A percentile compares a stretch with the other conserved stretches of the same genome.
phyloP scores from a whole-genome alignment of 805 yeast genomes.

The Alloascoidea hylecoeti region DNA sequence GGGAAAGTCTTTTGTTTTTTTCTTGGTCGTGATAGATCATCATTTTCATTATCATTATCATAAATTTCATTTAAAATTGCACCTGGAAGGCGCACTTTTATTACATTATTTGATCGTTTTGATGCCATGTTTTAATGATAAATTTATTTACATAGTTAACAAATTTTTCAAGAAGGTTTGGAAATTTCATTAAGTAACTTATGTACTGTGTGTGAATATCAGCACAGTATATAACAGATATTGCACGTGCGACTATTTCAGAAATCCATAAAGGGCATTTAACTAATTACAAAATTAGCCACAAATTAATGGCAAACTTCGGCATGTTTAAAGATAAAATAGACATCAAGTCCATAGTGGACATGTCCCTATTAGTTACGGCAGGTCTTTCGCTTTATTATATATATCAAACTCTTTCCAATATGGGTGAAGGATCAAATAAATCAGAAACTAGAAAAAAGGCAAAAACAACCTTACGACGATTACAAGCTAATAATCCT shows the following conservation, averaged over 20 bases:
- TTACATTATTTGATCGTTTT: not conserved
- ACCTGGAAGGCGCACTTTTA: conserved; percentile 41
- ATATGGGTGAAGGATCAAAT: conserved; percentile 26
- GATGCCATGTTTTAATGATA: not conserved
- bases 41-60: conserved; percentile 26
- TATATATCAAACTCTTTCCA: conserved; percentile 33
- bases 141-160: too few relatives aligned
- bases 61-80: conserved; percentile 37
- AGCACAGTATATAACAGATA: too few relatives aligned
- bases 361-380: conserved; percentile 35
- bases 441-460: conserved; percentile 47
- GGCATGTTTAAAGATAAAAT: not conserved
- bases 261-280: too few relatives aligned
- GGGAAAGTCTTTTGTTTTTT: conserved; percentile 20
- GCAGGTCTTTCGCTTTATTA: conserved; percentile 64
- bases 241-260: too few relatives aligned
- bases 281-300: too few relatives aligned
- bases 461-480: conserved; percentile 42
- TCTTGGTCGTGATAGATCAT: conserved; percentile 11
- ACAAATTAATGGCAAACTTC: not conserved
- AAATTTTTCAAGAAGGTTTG: too few relatives aligned
- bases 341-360: conserved; percentile 16
- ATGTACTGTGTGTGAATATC: too few relatives aligned
- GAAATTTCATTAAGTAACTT: too few relatives aligned
- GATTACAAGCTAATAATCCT: conserved; percentile 48